These are phyloP conservation scores for Herpotrichia juniperi DNA, from an alignment of 2,329 filamentous ascomycete genomes.

Conservation along the genomic window DNA sequence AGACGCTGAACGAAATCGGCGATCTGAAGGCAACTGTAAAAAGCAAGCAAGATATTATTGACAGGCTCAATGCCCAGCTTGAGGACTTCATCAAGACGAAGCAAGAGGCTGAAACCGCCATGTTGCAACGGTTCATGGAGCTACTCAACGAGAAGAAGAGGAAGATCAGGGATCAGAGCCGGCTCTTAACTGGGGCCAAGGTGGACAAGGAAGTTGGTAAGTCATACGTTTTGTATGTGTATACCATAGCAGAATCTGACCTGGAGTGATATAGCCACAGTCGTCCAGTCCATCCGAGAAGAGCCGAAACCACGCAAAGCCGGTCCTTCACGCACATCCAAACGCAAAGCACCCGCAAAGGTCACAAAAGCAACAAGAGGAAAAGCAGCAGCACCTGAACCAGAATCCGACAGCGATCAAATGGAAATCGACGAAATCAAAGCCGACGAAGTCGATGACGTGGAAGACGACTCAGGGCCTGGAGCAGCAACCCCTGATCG, in stretches of 20 bases:
- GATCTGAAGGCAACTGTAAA: slow-evolving; percentile 50
- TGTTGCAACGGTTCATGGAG: slow-evolving; percentile 72
- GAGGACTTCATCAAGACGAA: slow-evolving; percentile 71
- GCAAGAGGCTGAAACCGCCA: slow-evolving; percentile 67
- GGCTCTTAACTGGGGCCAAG: slow-evolving; percentile 63
- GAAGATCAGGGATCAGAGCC: slow-evolving; percentile 77
- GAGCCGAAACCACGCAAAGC: slow-evolving; percentile 35
- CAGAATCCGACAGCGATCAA: slow-evolving; percentile 37
- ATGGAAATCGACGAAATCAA: slow-evolving; percentile 41
- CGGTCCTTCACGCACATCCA: slow-evolving; percentile 40
- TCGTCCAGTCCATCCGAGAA: slow-evolving; percentile 33
- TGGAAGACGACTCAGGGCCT: slow-evolving; percentile 23
- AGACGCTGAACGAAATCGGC: slow-evolving; percentile 53
- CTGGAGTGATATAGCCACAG: slow-evolving; percentile 24
- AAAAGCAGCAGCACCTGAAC: slow-evolving; percentile 17
- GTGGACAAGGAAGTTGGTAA: slow-evolving; percentile 39
- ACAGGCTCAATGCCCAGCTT: slow-evolving; percentile 66
- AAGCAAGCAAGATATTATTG: slow-evolving; percentile 62
- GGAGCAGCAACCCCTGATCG: slow-evolving; percentile 40
- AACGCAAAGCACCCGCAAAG: slow-evolving; percentile 41
- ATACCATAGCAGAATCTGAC: slow-evolving; percentile 1
- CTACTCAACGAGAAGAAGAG: slow-evolving; percentile 81
- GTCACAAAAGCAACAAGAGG: background rate
- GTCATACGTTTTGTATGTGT: slow-evolving; percentile 3
- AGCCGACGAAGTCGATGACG: slow-evolving; percentile 30